These are phyloP conservation scores for Albatrellus sp. DNA, from an alignment of 1,284 basidiomycete genomes.

Conservation along the genomic window DNA sequence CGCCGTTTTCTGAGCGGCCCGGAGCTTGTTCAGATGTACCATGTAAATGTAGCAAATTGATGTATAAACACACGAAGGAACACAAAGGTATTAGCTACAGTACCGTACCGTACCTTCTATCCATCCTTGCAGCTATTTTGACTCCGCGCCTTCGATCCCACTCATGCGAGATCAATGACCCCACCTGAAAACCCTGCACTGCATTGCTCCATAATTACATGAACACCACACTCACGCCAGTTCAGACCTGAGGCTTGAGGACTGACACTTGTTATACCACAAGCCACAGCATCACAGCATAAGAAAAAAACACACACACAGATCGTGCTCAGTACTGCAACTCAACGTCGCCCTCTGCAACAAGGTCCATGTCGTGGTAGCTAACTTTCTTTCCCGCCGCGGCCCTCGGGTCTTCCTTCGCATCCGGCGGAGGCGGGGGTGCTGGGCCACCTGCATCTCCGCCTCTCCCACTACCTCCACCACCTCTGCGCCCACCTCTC, in stretches of 20 bases:
- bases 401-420: constrained; percentile 79
- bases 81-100: no score
- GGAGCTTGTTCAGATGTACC: no score
- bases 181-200: no score
- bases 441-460: constrained; percentile 33
- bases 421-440: constrained; percentile 71
- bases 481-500: constrained; percentile 12
- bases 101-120: no score
- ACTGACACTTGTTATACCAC: not conserved
- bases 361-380: constrained; percentile 81
- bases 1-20: no score
- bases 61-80: no score
- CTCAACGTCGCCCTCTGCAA: constrained; percentile 78
- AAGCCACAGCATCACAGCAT: constrained; percentile 2
- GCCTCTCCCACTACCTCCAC: constrained; percentile 13
- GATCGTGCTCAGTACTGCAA: constrained; percentile 41
- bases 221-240: not conserved
- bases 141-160: no score
- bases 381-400: constrained; percentile 70
- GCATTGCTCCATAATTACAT: not conserved
- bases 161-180: no score
- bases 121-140: no score
- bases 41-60: no score
- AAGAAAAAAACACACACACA: constrained; percentile 14
- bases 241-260: no score